phyloP scores from a whole-genome alignment of 1,139 yeast species.

The Saccharomyces uvarum region DNA sequence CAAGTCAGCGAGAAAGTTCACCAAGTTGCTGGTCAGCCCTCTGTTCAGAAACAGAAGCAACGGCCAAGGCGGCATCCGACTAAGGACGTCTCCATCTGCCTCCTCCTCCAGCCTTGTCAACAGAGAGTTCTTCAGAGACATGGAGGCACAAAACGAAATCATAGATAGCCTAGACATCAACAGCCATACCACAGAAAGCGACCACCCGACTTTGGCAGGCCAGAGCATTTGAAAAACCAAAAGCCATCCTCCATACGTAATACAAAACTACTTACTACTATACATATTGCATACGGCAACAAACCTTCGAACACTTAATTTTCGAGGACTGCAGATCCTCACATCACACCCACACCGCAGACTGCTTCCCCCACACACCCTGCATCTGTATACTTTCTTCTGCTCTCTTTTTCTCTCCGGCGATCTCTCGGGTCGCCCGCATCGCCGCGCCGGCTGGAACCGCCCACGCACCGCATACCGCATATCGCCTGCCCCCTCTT shows the following conservation, averaged over 20 bases:
- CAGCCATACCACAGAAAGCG: slow-evolving; percentile 7
- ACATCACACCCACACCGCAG: neutral
- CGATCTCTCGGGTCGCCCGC: neutral
- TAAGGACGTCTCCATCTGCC: slow-evolving; percentile 5
- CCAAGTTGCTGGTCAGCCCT: neutral
- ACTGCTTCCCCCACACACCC: neutral
- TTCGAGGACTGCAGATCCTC: neutral
- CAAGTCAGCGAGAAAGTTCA: neutral
- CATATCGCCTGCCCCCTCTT: neutral
- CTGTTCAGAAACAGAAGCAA: neutral
- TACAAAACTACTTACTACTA: neutral
- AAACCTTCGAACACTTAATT: neutral
- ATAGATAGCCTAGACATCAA: slow-evolving; percentile 26
- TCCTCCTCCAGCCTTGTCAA: neutral
- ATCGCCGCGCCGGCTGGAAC: neutral
- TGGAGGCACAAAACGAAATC: slow-evolving; percentile 29
- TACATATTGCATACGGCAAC: neutral
- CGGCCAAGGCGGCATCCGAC: slow-evolving; percentile 3
- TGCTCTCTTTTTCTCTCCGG: neutral
- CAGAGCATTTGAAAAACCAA: neutral
- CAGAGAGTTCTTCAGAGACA: slow-evolving; percentile 21
- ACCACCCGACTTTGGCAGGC: neutral
- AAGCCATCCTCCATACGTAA: neutral
- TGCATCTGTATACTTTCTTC: neutral
- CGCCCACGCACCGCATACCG: neutral